Conservation (phyloP, 2,329 filamentous ascomycete species). For the Sphaerostilbella broomeana region DNA sequence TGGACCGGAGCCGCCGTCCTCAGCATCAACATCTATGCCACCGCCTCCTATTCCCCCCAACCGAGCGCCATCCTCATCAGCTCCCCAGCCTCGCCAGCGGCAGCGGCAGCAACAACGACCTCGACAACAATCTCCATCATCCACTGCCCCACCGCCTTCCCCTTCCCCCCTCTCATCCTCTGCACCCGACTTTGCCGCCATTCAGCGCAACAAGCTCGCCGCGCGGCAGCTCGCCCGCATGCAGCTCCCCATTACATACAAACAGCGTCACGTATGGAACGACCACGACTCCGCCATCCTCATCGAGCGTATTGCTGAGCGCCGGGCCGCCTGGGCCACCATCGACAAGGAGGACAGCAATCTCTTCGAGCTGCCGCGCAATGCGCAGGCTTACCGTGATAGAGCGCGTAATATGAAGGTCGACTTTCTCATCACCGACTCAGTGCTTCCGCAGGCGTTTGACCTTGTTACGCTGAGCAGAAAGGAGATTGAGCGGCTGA, state of each 20-base stretch:
- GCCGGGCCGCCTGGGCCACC: slow-evolving; percentile 24
- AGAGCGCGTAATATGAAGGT: slow-evolving; percentile 53
- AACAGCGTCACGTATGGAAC: slow-evolving; percentile 35
- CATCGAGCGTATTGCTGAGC: slow-evolving; percentile 33
- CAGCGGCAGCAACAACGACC: not conserved
- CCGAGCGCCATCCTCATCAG: not conserved
- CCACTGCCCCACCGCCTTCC: slow-evolving; percentile 4
- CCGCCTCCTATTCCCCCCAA: not conserved
- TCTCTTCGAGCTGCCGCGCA: slow-evolving; percentile 37
- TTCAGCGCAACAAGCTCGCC: slow-evolving; percentile 23
- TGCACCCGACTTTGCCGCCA: slow-evolving; percentile 18
- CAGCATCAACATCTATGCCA: not conserved
- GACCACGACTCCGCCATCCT: slow-evolving; percentile 35
- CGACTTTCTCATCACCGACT: slow-evolving; percentile 41
- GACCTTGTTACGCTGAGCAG: slow-evolving; percentile 42
- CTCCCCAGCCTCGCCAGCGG: slow-evolving; percentile 2
- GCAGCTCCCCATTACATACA: slow-evolving; percentile 18
- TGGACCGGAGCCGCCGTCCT: slow-evolving; percentile 4
- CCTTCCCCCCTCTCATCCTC: not conserved
- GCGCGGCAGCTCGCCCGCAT: slow-evolving; percentile 16
- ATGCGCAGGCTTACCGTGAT: slow-evolving; percentile 52
- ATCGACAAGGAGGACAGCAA: slow-evolving; percentile 27
- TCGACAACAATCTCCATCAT: not conserved
- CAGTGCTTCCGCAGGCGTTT: slow-evolving; percentile 40
- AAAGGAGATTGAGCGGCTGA: slow-evolving; percentile 42